Base-by-base conservation (phyloP, 2,329 filamentous ascomycete species). In the Bipolaris victoriae region DNA sequence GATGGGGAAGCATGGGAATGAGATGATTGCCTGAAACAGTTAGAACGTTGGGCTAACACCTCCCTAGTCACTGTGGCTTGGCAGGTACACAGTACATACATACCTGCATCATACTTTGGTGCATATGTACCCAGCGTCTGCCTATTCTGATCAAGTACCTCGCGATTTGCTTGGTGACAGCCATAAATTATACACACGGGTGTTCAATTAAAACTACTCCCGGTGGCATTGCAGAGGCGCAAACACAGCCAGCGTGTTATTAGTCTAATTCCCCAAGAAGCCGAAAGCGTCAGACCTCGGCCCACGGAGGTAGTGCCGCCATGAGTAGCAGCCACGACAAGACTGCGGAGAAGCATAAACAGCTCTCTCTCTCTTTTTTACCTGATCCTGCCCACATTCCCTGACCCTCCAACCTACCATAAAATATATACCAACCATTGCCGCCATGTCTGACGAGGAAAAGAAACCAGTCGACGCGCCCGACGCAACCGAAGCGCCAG, bases 391-490 rank as follows among this genome's bases (percentile, higher is more conserved):
- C 54, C 56, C 55, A 57, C 52, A 49, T 37, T 58, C 62, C 58
- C 65, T 39, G 65, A 45, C 37, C 39, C 56, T 29, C 16, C 52
- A 43, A 47, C 57, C 50, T 49, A 36, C 36, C 26, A 33, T 13
- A 20, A 31, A 56, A 57, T 35, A 41, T 45, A 58, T 47, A 35
- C 29, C 26, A 47, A 18, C 15, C 57, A 37, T 10, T 41, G 4
- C 54, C 37, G 57, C 50, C 29, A 79, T 78, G 77, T 75, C 60
- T 13, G 57, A 76, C 39, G 50, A 54, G 37, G 52, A 57, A 47
- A 65, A 66, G 13, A 65, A 65, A 20, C 72, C 78, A 56, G 73
- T 74, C 24, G 74, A 73, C 33, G 77, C 70, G 26, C 76, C 76
- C 26, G 41, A 39, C 16, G 45, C 35, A 22, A 31, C 53, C 43